These are phyloP conservation scores for Aureobasidium namibiae DNA, from an alignment of 2,329 filamentous ascomycete genomes.

Conservation along the genomic window DNA sequence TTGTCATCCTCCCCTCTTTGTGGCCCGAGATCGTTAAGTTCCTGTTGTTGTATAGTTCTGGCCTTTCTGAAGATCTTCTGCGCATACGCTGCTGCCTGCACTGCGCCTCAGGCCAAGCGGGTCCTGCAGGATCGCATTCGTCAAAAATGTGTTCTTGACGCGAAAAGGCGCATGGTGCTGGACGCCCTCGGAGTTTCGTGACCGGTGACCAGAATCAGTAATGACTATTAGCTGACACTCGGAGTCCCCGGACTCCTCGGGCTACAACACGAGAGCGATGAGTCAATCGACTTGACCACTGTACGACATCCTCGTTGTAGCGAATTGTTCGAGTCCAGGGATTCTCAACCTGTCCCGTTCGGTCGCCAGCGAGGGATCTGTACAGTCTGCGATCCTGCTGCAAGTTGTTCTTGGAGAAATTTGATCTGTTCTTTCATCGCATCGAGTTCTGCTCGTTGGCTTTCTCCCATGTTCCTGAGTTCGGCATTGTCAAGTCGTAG, in stretches of 20 bases:
- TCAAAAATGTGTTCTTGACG: not conserved
- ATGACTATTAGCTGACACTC: not conserved
- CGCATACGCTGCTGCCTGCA: not conserved
- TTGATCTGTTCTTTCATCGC: not conserved
- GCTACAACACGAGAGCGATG: not conserved
- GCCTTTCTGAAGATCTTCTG: too few relatives aligned
- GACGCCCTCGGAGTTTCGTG: not conserved
- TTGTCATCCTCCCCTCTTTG: not conserved
- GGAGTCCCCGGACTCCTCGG: not conserved
- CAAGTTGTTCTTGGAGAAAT: not conserved
- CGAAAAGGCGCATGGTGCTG: not conserved
- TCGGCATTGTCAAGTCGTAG: constrained; percentile 31
- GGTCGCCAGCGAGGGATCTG: not conserved
- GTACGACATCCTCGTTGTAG: too few relatives aligned
- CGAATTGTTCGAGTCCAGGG: not conserved
- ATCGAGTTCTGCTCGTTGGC: not conserved
- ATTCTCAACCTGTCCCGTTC: not conserved
- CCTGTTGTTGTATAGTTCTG: not conserved
- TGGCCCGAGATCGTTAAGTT: not conserved
- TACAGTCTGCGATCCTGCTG: not conserved
- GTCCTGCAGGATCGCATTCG: not conserved
- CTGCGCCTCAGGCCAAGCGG: constrained; percentile 6
- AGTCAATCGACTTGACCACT: too few relatives aligned
- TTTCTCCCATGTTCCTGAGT: constrained; percentile 2
- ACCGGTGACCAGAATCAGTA: not conserved